Base-by-base conservation (phyloP, 306 rosid genomes). In the Potentilla sterilis region DNA sequence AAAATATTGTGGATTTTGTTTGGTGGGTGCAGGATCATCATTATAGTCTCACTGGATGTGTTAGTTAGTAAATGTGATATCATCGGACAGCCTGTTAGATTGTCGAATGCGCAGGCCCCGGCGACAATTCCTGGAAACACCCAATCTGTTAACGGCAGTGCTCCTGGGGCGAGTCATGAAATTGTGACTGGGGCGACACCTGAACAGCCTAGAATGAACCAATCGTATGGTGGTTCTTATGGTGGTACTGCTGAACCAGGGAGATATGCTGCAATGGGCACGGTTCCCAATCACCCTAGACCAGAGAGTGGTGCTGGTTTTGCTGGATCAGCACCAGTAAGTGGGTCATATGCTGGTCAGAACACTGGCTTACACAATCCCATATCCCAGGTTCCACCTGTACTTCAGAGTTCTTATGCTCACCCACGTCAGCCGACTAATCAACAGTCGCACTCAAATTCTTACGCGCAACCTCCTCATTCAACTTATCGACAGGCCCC, bases 11-110 rank as follows among this genome's bases (percentile, higher is more conserved):
- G 70, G 81, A 57, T 74, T 46, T 6, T 13, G 5, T 74, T 72
- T 42, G 11, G 58, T 73, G 58, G 69, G 54, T 55, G 76, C 95
- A 94, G 98, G 83, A 90, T 94, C 70, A 86, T 88, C 40, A 87
- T 94, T 83, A 87, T 92, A 14, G 69, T 94, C 40, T 87, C 88
- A 24, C 74, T 94, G 69, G 95, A 90, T 32, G 71, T 94, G 81
- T 9, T 94, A n/a, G 18, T 79, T 52, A 91, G 86, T 47, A 77
- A 41, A 73, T 88, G 91, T 82, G 96, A 88, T 4, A 7, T 80
- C 62, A 86, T 92, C 77, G 97, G 97, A 28, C 77, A 86, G 38
- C 95, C 97, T 49, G 78, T 34, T 43, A 86, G 24, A 81, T 37
- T 42, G 64, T 35, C 13, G 43, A 41, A 75, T 74, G 67, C 78